These are phyloP conservation scores for Daldinia eschscholtzii DNA, from an alignment of 2,329 filamentous ascomycete genomes.

Conservation along the genomic window DNA sequence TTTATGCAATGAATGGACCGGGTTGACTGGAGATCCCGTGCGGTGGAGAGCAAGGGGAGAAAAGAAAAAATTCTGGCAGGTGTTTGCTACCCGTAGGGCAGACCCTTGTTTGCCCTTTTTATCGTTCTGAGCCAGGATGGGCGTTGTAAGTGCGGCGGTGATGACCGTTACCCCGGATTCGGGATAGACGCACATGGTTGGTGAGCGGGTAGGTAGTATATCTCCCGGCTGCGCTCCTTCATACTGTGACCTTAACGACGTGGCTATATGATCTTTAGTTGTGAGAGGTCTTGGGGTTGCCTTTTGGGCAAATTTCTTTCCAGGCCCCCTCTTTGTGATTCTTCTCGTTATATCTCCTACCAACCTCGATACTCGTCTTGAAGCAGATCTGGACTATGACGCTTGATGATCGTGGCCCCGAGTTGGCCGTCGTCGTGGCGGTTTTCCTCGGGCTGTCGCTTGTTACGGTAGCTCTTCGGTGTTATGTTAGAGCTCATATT, in stretches of 20 bases:
- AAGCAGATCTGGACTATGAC: constrained; percentile 30
- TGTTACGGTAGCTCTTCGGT: constrained; percentile 47
- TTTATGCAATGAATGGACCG: neutral
- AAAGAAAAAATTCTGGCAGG: neutral
- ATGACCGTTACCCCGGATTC: constrained; percentile 3
- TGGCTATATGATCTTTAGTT: constrained; percentile 22
- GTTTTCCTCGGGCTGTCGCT: constrained; percentile 41
- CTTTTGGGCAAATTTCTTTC: constrained; percentile 30
- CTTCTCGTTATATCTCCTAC: neutral
- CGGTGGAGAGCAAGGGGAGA: neutral
- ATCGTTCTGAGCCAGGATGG: neutral
- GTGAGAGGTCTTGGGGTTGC: constrained; percentile 21
- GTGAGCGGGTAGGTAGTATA: constrained; percentile 6
- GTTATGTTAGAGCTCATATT: constrained; percentile 47
- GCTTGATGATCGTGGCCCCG: constrained; percentile 45
- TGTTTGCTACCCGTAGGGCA: constrained; percentile 7
- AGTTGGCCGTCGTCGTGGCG: constrained; percentile 39
- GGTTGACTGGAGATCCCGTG: neutral
- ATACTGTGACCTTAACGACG: constrained; percentile 5
- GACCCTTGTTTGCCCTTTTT: neutral
- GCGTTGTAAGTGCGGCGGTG: neutral
- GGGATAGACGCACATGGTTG: neutral
- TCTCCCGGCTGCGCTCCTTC: constrained; percentile 13
- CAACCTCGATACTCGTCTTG: neutral
- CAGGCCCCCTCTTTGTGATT: neutral